Base-by-base conservation (phyloP, 176 grass and related monocot genomes). In the Hsuehochloa calcarea region DNA sequence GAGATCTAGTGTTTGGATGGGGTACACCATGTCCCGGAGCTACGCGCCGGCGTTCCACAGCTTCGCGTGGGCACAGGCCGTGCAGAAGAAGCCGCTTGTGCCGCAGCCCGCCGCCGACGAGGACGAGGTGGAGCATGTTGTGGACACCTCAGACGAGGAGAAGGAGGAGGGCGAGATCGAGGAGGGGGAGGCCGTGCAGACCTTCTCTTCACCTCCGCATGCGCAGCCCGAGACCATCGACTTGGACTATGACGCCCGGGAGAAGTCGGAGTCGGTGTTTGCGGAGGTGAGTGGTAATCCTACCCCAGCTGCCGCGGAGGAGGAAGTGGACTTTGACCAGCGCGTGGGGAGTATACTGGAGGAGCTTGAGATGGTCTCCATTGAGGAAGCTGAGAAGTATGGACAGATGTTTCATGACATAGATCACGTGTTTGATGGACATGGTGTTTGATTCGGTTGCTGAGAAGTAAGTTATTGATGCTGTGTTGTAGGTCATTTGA, bases 61-160 rank as follows among this genome's bases (percentile, higher is more conserved):
- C 81, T 92, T 99, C 50, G 96, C 96, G 12, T 99, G 96, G 96
- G 84, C 90, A 55, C 96, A 94, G 86, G 93, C 96, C 31, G 93
- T 99, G 70, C 93, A 92, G 87, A 99, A 99, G 51, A 99, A 96
- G 74, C 96, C 91, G 22, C 79, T 99, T 3, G 92, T 90, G 8
- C 61, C 89, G 3, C 78, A 65, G 10, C 31, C 83, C 8, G 58
- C 75, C 20, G 45, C 83, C 8, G 82, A 78, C 68, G 86, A 85
- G 26, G 85, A 86, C 58, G 82, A 87, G 70, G 71, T 90, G 87
- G 90, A 93, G 65, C 87, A 89, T 22, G 89, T 88, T 35, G 83
- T 78, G 38, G 92, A 97, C 46, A 67, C 45, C 16, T 89, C 66
- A 0, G 87, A 87, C 35, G 88, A 55, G 60, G 93, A 96, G 84